Evolutionary conservation across 163 green algal species (phyloP).

Genomic region (Volvox carteri): DNA sequence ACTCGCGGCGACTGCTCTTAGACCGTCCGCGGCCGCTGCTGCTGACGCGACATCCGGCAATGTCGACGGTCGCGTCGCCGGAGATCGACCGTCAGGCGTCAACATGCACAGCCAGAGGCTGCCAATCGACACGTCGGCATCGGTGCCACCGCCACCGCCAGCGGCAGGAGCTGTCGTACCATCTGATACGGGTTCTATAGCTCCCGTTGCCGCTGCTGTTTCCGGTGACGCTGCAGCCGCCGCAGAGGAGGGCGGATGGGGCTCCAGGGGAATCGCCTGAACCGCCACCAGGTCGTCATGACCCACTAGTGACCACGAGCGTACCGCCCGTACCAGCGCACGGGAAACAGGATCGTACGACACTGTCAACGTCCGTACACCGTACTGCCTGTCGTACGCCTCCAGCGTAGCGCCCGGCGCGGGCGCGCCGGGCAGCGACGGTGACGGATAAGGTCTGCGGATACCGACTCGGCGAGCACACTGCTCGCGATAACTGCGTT

Average conservation of each 20-base stretch:
- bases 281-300: slow-evolving; percentile 12
- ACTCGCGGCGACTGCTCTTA: too few species aligned
- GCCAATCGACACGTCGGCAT: not conserved
- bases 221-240: not conserved
- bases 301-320: not conserved
- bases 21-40: too few species aligned
- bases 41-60: too few species aligned
- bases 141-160: not conserved
- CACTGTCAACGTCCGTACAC: slow-evolving; percentile 28
- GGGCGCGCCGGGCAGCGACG: not conserved
- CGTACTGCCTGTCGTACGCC: slow-evolving; percentile 20
- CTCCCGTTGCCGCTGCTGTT: not conserved
- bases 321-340: slow-evolving; percentile 29
- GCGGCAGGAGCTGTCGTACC: too few species aligned
- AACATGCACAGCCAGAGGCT: slow-evolving; percentile 24
- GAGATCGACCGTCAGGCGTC: not conserved
- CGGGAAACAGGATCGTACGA: slow-evolving; percentile 21
- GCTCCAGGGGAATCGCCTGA: slow-evolving; percentile 12
- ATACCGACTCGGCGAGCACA: not conserved
- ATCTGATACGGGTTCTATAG: too few species aligned
- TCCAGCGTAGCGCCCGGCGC: not conserved
- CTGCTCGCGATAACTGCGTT: slow-evolving; percentile 37
- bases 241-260: too few species aligned
- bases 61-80: not conserved
- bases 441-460: not conserved